Evolutionary conservation across 2,329 filamentous ascomycete genomes (phyloP).

Genomic region (Botryosphaeria agaves): DNA sequence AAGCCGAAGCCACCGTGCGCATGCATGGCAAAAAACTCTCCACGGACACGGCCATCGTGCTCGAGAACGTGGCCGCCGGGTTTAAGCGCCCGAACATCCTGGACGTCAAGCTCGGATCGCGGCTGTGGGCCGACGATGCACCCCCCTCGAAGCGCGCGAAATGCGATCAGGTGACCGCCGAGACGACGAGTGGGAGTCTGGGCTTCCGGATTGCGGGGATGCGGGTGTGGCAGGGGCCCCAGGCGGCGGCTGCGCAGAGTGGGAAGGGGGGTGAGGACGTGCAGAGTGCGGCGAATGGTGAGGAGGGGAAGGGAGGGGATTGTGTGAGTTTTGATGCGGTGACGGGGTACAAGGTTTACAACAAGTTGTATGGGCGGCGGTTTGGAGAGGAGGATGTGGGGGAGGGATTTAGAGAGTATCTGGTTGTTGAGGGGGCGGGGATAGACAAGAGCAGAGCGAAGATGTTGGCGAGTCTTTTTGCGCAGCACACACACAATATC

Average conservation of each 20-base stretch:
- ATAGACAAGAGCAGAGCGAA: conserved; percentile 26
- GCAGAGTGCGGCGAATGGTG: conserved; percentile 5
- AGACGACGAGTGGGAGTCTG: conserved; percentile 41
- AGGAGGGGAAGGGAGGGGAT: conserved; percentile 6
- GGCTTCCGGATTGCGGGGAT: conserved; percentile 50
- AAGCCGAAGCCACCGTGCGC: conserved; percentile 11
- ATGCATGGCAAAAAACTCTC: conserved; percentile 46
- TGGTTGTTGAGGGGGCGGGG: conserved; percentile 26
- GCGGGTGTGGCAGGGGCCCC: conserved; percentile 35
- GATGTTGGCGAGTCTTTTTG: conserved; percentile 20
- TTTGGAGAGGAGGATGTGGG: conserved; percentile 38
- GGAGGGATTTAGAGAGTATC: conserved; percentile 40
- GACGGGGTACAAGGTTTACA: conserved; percentile 40
- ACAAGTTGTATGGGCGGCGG: conserved; percentile 47
- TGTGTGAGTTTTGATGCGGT: conserved; percentile 12
- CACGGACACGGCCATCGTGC: conserved; percentile 64
- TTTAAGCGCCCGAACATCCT: conserved; percentile 79
- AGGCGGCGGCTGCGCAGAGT: background rate
- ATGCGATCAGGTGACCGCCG: conserved; percentile 39
- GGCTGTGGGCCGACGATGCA: conserved; percentile 66
- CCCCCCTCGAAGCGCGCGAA: conserved; percentile 38
- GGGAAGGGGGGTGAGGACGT: background rate
- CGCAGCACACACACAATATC: conserved; percentile 35
- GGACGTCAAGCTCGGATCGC: conserved; percentile 77
- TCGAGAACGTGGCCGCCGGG: conserved; percentile 68